Conservation (phyloP, 208 protist genomes). For the Acanthamoeba healyi region DNA sequence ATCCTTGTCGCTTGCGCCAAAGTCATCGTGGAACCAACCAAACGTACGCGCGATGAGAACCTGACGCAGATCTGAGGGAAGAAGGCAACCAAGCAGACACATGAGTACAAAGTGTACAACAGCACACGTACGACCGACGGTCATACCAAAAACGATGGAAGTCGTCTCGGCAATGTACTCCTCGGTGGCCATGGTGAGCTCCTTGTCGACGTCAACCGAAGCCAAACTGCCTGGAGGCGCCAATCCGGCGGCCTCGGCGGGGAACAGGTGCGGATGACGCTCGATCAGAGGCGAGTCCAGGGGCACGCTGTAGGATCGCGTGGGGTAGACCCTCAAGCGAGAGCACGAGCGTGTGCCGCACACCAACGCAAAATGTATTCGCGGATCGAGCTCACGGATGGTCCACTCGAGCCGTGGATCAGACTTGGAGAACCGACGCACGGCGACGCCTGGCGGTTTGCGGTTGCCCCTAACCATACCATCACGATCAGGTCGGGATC, state of each 20-base stretch:
- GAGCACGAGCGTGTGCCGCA: conserved; percentile 59
- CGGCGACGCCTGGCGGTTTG: conserved; percentile 55
- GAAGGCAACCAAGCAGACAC: neutral
- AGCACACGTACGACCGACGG: too few relatives aligned
- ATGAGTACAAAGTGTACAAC: too few relatives aligned
- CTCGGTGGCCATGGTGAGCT: conserved; percentile 51
- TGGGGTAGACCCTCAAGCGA: conserved; percentile 5
- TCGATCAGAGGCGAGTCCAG: neutral
- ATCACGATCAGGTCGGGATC: neutral
- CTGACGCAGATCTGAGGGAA: neutral
- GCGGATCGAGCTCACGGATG: conserved; percentile 31
- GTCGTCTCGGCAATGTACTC: conserved; percentile 40
- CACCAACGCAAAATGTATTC: conserved; percentile 55
- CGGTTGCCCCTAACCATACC: conserved; percentile 16
- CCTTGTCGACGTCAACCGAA: conserved; percentile 27
- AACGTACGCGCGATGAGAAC: conserved; percentile 44
- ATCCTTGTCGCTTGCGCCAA: conserved; percentile 47
- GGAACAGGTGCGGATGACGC: conserved; percentile 16
- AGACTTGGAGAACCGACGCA: conserved; percentile 55
- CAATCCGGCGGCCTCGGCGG: neutral
- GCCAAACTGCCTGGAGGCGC: neutral
- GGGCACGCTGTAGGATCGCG: neutral
- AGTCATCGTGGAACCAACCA: conserved; percentile 70
- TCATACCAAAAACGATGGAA: conserved; percentile 42
- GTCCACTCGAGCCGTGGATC: conserved; percentile 29